These are phyloP conservation scores for Pelargonium hybrid DNA, from an alignment of 441 rosid species.

Conservation along the genomic window DNA sequence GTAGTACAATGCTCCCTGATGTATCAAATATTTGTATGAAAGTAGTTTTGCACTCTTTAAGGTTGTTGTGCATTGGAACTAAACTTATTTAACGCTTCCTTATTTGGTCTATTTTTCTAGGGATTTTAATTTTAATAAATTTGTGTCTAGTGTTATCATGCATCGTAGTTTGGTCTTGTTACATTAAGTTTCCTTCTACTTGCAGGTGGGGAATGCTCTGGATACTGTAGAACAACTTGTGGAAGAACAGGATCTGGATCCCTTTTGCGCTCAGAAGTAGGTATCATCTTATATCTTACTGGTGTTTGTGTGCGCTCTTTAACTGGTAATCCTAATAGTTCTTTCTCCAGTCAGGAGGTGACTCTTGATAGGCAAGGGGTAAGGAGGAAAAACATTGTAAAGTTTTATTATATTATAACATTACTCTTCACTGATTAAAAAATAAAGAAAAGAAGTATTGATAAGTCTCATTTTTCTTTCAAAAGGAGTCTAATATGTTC, in stretches of 20 bases:
- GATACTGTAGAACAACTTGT: slow-evolving; percentile 57
- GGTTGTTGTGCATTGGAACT: too few relatives aligned
- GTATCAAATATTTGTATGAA: too few relatives aligned
- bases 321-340: neutral
- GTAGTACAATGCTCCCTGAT: too few relatives aligned
- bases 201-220: slow-evolving; percentile 54
- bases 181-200: neutral
- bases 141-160: slow-evolving; percentile 6
- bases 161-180: neutral
- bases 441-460: neutral
- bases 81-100: neutral
- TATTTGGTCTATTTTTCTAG: neutral
- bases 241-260: slow-evolving; percentile 66
- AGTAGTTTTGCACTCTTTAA: too few relatives aligned
- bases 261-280: slow-evolving; percentile 51
- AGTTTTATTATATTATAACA: neutral
- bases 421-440: neutral
- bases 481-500: neutral
- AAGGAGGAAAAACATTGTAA: neutral
- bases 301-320: neutral
- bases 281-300: slow-evolving; percentile 19
- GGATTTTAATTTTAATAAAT: neutral
- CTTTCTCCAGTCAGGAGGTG: neutral
- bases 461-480: neutral
- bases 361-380: neutral